A percentile compares a stretch with the other conserved stretches of the same genome.
Conservation (phyloP, 2,329 filamentous ascomycete species). For the Leptographium flavum region DNA sequence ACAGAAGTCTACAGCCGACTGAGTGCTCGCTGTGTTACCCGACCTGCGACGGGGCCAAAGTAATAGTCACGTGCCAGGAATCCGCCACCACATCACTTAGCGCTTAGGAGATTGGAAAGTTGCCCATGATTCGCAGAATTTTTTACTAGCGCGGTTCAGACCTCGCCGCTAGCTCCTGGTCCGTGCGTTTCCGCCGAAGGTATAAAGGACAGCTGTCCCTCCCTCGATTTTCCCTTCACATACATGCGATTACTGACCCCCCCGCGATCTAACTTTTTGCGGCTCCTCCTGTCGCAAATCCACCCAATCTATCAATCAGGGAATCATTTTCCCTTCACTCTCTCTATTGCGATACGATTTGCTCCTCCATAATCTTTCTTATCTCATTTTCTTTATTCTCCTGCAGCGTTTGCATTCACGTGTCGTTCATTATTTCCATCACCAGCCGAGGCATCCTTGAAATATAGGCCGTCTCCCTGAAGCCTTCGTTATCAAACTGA, state of each 20-base stretch:
- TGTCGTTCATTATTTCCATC: neutral
- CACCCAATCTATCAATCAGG: neutral
- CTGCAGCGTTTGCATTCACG: conserved; percentile 1
- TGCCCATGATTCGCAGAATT: conserved; percentile 11
- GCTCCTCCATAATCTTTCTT: conserved; percentile 1
- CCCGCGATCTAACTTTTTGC: conserved; percentile 4
- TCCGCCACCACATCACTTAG: conserved; percentile 5
- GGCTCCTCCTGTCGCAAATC: conserved; percentile 1
- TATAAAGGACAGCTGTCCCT: conserved; percentile 11
- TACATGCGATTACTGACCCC: conserved; percentile 6
- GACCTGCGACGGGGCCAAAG: neutral
- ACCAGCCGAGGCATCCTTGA: neutral
- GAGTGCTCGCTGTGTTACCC: too few species aligned
- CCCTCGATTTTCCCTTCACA: conserved; percentile 8
- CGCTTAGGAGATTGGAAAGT: conserved; percentile 9
- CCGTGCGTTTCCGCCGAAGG: conserved; percentile 9
- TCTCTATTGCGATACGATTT: neutral
- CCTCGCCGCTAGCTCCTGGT: conserved; percentile 6
- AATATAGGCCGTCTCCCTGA: neutral
- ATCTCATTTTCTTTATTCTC: neutral
- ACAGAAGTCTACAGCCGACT: too few species aligned
- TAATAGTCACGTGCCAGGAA: conserved; percentile 4
- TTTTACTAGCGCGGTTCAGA: conserved; percentile 7
- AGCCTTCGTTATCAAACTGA: neutral
- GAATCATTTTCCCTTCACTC: neutral